Base-by-base conservation (phyloP, 2,329 filamentous ascomycete genomes). In the Stagonosporopsis cucurbitacearum region DNA sequence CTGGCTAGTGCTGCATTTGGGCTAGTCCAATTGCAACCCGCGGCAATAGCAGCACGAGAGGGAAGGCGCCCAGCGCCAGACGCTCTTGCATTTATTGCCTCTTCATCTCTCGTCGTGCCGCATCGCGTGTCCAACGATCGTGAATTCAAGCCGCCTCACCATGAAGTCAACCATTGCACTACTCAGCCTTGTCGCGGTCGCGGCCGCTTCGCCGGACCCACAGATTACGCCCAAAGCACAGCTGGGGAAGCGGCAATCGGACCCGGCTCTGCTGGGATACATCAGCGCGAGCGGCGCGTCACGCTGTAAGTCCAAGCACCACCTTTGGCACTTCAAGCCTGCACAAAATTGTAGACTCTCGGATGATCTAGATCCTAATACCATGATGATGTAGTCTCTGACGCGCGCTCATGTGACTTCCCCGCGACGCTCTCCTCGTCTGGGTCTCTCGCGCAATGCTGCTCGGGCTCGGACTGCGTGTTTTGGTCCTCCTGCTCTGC, bases 381-480 rank as follows among this genome's bases (percentile, higher is more conserved):
- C 13, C 13, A 15, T n/a, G 30, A n/a, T 15, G 7, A 32, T 12
- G 6, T 43, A 68, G 66, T 65, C 51, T 60, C 59, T n/a, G 60
- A 64, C 48, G 26, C 49, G 9, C 64, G 63, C 40, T 58, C 59
- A 42, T 70, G 68, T 50, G 65, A 69, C 54, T 69, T 43, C 50
- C 62, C 66, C 4, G 62, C 60, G 2, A 68, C 65, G 1, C 57
- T 69, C 43, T 66, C 68, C 2, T 48, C 50, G 35, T 50, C 50
- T 17, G 65, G 60, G 23, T 55, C 57, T 6, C 63, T 63, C 26
- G 66, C 65, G 2, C 64, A 66, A 54, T 70, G 66, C 62, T 70
- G 64, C 43, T 40, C 53, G 1, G 45, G 44, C 20, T 39, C 48
- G 37, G 19, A 56, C 6, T 69, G 66, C 54, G 36, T 52, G 11